Percentiles rank a stretch among this genome's conserved stretches.
These are phyloP conservation scores for Pseudozyma flocculosa DNA, from an alignment of 1,284 basidiomycete species.

Conservation along the genomic window DNA sequence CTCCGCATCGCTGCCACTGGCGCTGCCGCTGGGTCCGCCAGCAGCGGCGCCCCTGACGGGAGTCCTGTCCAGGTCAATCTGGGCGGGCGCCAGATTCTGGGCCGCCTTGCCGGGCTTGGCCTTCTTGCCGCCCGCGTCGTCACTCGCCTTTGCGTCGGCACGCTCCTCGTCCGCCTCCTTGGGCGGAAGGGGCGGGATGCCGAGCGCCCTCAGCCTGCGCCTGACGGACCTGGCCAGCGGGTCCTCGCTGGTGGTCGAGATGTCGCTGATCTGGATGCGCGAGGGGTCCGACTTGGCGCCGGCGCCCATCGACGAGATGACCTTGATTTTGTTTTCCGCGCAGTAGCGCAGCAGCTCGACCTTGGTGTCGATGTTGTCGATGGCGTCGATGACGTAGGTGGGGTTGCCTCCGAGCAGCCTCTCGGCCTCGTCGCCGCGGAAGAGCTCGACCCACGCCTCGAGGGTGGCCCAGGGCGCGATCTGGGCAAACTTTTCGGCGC, in stretches of 20 bases:
- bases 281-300: conserved; percentile 96
- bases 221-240: conserved; percentile 89
- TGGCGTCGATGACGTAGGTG: conserved; percentile 61
- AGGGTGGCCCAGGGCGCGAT: conserved; percentile 70
- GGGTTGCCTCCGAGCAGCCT: conserved; percentile 40
- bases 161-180: conserved; percentile 24
- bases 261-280: conserved; percentile 88
- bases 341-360: conserved; percentile 55
- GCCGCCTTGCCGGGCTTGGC: conserved; percentile 11
- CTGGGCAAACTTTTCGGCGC: conserved; percentile 69
- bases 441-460: conserved; percentile 60
- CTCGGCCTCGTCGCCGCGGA: conserved; percentile 29
- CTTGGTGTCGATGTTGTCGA: conserved; percentile 95
- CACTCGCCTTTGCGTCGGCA: neutral
- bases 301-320: conserved; percentile 93
- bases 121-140: neutral
- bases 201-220: conserved; percentile 67
- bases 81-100: neutral
- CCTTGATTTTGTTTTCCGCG: conserved; percentile 45
- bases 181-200: conserved; percentile 43
- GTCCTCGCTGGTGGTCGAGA: conserved; percentile 89
- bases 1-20: neutral
- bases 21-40: no score
- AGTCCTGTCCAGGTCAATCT: no score
- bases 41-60: neutral